Conservation (phyloP, 1,284 basidiomycete genomes). For the Apiotrichum akiyoshidainum region DNA sequence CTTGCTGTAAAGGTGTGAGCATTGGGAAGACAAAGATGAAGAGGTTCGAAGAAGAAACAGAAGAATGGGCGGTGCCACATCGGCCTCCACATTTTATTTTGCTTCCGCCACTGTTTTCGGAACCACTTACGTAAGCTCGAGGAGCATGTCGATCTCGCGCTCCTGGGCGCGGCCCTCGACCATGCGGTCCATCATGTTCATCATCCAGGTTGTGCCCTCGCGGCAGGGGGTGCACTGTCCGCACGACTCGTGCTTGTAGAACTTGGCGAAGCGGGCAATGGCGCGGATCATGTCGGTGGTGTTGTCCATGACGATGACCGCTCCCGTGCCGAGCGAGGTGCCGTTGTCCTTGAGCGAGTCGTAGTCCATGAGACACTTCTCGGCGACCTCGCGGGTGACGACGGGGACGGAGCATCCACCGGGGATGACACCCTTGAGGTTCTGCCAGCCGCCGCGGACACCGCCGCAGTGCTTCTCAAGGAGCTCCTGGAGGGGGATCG, state of each 20-base stretch:
- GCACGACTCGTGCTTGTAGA: constrained; percentile 98
- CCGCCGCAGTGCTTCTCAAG: constrained; percentile 97
- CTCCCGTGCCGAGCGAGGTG: constrained; percentile 92
- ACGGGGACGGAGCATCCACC: constrained; percentile 96
- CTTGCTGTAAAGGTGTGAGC: constrained; percentile 60
- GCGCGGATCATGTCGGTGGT: constrained; percentile 88
- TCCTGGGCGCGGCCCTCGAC: constrained; percentile 80
- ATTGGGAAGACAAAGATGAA: constrained; percentile 1
- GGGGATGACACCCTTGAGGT: constrained; percentile 85
- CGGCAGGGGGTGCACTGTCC: constrained; percentile 97
- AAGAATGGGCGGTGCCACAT: constrained; percentile 1
- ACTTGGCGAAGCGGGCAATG: constrained; percentile 88
- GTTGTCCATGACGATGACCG: constrained; percentile 99
- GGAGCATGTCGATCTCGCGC: constrained; percentile 95
- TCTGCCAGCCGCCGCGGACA: constrained; percentile 91
- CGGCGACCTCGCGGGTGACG: constrained; percentile 73
- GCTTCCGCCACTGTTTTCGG: too few species aligned
- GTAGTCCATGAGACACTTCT: constrained; percentile 95
- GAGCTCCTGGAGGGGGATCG: constrained; percentile 88
- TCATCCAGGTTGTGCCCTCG: constrained; percentile 97
- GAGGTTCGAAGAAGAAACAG: neutral
- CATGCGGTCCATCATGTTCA: constrained; percentile 92
- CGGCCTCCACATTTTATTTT: too few species aligned
- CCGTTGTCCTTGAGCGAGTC: constrained; percentile 95
- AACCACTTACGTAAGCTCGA: constrained; percentile 72